These are phyloP conservation scores for Colletotrichum destructivum DNA, from an alignment of 2,329 filamentous ascomycete species.

Conservation along the genomic window DNA sequence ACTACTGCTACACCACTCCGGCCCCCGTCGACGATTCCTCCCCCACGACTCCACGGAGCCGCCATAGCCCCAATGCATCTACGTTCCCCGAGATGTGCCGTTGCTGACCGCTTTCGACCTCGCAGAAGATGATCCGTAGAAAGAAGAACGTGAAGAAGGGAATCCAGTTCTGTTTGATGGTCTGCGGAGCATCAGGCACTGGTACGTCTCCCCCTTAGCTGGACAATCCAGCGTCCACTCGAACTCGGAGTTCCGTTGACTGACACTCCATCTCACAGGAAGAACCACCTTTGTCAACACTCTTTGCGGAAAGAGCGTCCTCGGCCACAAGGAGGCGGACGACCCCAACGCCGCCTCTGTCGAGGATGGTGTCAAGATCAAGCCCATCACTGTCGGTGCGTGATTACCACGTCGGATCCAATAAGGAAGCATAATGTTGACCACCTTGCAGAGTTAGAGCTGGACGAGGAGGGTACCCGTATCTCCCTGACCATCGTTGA, in stretches of 20 bases:
- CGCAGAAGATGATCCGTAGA: conserved; percentile 93
- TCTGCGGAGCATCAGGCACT: conserved; percentile 98
- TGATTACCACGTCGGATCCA: conserved; percentile 23
- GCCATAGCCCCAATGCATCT: conserved; percentile 35
- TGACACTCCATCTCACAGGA: conserved; percentile 67
- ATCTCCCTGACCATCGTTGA: conserved; percentile 99
- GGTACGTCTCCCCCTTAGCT: conserved; percentile 71
- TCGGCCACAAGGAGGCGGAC: conserved; percentile 92
- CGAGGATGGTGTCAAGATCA: conserved; percentile 98
- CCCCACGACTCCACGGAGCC: conserved; percentile 28
- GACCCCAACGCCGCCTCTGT: conserved; percentile 90
- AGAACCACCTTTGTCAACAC: conserved; percentile 99
- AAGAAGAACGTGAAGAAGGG: conserved; percentile 99
- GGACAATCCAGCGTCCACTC: conserved; percentile 15
- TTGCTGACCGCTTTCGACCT: conserved; percentile 47
- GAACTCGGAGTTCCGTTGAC: conserved; percentile 14
- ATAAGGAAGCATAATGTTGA: conserved; percentile 14
- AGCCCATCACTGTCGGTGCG: conserved; percentile 95
- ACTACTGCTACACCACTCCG: conserved; percentile 7
- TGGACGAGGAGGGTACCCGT: conserved; percentile 98
- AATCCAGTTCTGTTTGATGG: conserved; percentile 99
- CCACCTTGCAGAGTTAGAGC: conserved; percentile 80
- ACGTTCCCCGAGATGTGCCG: conserved; percentile 35
- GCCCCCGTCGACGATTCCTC: conserved; percentile 28
- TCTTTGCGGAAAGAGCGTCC: conserved; percentile 94